phyloP scores from a whole-genome alignment of 1,284 basidiomycete species.

The Cryptococcus neoformans region DNA sequence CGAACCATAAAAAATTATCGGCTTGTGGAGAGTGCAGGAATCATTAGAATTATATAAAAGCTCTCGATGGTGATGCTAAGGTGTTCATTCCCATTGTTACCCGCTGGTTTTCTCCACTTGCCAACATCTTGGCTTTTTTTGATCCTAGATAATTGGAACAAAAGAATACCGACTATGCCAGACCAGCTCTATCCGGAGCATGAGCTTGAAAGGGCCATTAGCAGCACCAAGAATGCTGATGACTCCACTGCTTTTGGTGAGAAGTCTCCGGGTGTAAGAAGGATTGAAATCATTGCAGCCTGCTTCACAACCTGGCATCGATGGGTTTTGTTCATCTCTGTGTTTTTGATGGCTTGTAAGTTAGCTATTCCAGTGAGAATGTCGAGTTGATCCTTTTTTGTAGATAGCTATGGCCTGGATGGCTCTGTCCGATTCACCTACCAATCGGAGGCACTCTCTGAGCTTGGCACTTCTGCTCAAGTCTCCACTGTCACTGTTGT shows the following conservation, averaged over 20 bases:
- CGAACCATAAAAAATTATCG: too few relatives aligned
- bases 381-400: neutral
- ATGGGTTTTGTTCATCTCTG: conserved; percentile 41
- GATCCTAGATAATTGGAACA: too few relatives aligned
- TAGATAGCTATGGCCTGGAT: conserved; percentile 42
- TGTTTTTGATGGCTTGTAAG: conserved; percentile 47
- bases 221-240: conserved; percentile 8
- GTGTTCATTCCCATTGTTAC: too few relatives aligned
- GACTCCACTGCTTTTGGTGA: conserved; percentile 20
- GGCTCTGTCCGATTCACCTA: conserved; percentile 37
- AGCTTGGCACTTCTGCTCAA: conserved; percentile 20
- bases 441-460: conserved; percentile 22
- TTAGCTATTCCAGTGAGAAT: neutral
- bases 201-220: conserved; percentile 2
- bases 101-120: too few relatives aligned
- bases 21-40: too few relatives aligned
- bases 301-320: conserved; percentile 33
- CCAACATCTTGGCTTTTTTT: too few relatives aligned
- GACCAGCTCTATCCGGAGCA: conserved; percentile 6
- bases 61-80: too few relatives aligned
- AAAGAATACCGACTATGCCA: neutral
- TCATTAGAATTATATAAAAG: too few relatives aligned
- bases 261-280: conserved; percentile 39
- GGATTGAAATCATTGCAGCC: conserved; percentile 44
- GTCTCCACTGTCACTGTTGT: conserved; percentile 45